Conservation (phyloP, 495 filamentous ascomycete species). For the Clavariopsis aquatica region DNA sequence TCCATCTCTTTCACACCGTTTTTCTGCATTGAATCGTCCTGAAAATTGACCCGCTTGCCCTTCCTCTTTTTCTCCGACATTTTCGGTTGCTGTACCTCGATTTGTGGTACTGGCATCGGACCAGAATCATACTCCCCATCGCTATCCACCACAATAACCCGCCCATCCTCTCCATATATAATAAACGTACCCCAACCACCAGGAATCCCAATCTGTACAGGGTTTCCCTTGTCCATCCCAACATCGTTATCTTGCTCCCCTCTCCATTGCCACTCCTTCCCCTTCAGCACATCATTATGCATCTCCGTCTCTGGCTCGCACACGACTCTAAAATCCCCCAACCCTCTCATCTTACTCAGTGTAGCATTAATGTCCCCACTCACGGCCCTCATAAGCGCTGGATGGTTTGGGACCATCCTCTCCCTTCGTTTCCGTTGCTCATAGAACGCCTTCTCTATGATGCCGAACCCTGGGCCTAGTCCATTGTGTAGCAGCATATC, state of each 20-base stretch:
- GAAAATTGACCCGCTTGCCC: neutral
- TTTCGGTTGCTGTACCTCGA: too few species aligned
- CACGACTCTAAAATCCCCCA: neutral
- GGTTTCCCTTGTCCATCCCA: neutral
- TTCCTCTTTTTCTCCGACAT: neutral
- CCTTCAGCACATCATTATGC: slow-evolving; percentile 1
- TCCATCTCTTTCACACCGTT: neutral
- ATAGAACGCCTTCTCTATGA: neutral
- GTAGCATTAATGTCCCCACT: neutral
- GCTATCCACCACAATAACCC: slow-evolving; percentile 9
- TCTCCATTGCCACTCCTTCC: neutral
- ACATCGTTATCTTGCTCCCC: neutral
- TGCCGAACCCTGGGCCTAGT: slow-evolving; percentile 3
- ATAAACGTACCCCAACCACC: neutral
- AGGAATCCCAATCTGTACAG: neutral
- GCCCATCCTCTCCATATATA: slow-evolving; percentile 12
- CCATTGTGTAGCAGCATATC: neutral
- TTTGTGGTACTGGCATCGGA: neutral
- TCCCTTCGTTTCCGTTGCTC: neutral
- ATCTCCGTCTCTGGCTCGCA: neutral
- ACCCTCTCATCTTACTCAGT: neutral
- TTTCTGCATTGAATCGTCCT: neutral
- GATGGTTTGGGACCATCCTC: neutral
- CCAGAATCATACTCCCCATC: slow-evolving; percentile 4
- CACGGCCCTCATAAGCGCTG: neutral